Evolutionary conservation across 179 eudicot genomes (phyloP), one percentile per base, ranked within the genome.

Genomic region (Camellia oleifera): DNA sequence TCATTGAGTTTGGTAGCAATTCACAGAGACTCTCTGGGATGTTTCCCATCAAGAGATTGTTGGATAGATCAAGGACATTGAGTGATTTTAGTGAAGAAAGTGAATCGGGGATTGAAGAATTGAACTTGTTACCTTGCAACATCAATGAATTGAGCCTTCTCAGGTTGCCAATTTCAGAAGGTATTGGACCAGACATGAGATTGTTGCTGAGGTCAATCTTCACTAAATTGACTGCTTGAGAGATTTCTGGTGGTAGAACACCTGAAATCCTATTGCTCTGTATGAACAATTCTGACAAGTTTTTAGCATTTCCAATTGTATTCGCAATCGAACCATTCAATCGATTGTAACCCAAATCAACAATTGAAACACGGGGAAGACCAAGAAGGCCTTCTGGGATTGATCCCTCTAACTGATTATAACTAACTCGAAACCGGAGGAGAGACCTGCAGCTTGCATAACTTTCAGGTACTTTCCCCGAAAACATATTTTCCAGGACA

Each of bases 171-270:
- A 96, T 88, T 86, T 87, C 89, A 20, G 79, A 63, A 17, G 99
- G 99, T 74, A 96, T 85, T 58, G 94, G 87, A 61, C 94, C 99
- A 54, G 91, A 89, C 1, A 96, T 65, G 20, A 78, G 83, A 77
- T 96, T 96, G 79, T 89, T 82, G 82, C 98, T 96, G 8, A 96
- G 78, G 82, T 94, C 98, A 78, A 96, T 84, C 85, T 92, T 92
- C 40, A 94, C 99, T 74, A 96, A 80, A 81, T 82, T 91, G 74
- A 64, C 58, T 45, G 93, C 91, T 65, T 77, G 79, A 32, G 93
- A 89, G 52, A 95, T 92, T 84, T 91, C 95, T 32, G 82, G 79
- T 75, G 99, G 98, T 46, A 95, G 71, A 73, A 69, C 77, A 61
- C 99, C 99, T 56, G 97, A 86, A 15, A 95, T 68, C 79, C 68